phyloP scores from a whole-genome alignment of 306 rosid genomes.

The Quercus rubra region DNA sequence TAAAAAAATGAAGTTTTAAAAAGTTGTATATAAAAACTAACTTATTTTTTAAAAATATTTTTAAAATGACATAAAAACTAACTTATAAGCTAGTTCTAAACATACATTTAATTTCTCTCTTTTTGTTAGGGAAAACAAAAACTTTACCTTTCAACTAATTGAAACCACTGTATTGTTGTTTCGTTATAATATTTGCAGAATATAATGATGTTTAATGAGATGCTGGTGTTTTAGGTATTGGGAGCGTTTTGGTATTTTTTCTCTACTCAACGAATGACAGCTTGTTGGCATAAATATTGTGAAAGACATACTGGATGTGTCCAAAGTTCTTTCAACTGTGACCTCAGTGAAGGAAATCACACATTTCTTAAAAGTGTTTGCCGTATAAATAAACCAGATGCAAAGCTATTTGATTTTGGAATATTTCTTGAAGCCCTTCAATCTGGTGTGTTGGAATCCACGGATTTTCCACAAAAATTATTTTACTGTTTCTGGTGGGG shows the following conservation, averaged over 20 bases:
- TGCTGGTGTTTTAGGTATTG: constrained; percentile 51
- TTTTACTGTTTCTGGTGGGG: constrained; percentile 96
- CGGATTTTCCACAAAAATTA: constrained; percentile 63
- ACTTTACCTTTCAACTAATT: too few relatives aligned
- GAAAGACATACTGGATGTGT: constrained; percentile 25
- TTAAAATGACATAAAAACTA: too few relatives aligned
- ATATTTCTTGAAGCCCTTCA: constrained; percentile 83
- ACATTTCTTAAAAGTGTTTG: constrained; percentile 56
- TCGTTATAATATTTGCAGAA: background rate
- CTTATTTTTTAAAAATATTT: too few relatives aligned
- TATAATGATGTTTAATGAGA: constrained; percentile 22
- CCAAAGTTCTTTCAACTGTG: constrained; percentile 44
- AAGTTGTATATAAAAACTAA: too few relatives aligned
- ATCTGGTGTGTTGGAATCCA: constrained; percentile 71
- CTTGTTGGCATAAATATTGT: constrained; percentile 76
- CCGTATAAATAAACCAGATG: constrained; percentile 38
- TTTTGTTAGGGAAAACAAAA: too few relatives aligned
- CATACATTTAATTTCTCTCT: too few relatives aligned
- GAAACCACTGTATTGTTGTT: too few relatives aligned
- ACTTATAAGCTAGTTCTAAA: too few relatives aligned
- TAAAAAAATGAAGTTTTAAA: too few relatives aligned
- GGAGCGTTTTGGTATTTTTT: constrained; percentile 88
- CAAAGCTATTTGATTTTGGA: constrained; percentile 60
- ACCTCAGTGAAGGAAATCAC: constrained; percentile 8
- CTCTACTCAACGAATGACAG: constrained; percentile 75